These are phyloP conservation scores for Hypoxylon lenormandii DNA, from an alignment of 495 filamentous ascomycete genomes.

Conservation along the genomic window DNA sequence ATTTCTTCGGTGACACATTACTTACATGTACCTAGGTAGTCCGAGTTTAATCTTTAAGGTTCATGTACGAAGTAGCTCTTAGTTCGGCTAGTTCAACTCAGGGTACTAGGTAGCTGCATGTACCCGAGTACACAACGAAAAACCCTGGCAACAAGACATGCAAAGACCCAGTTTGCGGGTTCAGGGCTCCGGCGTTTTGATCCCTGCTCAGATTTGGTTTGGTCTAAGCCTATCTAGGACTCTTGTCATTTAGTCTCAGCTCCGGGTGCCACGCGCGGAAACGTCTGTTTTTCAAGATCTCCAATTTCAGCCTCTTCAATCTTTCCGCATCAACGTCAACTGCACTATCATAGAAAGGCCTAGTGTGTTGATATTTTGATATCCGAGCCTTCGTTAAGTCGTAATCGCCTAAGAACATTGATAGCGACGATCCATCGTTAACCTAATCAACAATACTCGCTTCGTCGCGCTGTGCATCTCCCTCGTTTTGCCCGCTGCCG, in stretches of 20 bases:
- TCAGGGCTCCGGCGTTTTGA: constrained; percentile 32
- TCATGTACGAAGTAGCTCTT: too few species aligned
- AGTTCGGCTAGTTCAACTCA: too few species aligned
- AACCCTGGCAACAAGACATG: too few species aligned
- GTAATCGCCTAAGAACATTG: too few species aligned
- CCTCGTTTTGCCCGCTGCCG: not conserved
- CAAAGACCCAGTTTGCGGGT: constrained; percentile 28
- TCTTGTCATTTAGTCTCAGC: constrained; percentile 32
- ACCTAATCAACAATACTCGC: too few species aligned
- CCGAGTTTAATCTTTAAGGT: too few species aligned
- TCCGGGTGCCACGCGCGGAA: constrained; percentile 39
- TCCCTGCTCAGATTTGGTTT: constrained; percentile 33
- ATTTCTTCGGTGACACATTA: too few species aligned
- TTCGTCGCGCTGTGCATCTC: too few species aligned
- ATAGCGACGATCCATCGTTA: too few species aligned
- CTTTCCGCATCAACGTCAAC: constrained; percentile 32
- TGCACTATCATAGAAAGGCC: constrained; percentile 20
- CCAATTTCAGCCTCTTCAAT: constrained; percentile 49
- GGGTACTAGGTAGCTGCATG: too few species aligned
- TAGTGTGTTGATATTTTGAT: constrained; percentile 5
- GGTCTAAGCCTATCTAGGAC: constrained; percentile 32
- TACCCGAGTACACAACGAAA: too few species aligned
- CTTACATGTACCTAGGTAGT: too few species aligned
- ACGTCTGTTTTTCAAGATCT: constrained; percentile 47
- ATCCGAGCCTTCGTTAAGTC: constrained; percentile 6